Base-by-base conservation (phyloP, 306 rosid species). In the Alnus rubra region DNA sequence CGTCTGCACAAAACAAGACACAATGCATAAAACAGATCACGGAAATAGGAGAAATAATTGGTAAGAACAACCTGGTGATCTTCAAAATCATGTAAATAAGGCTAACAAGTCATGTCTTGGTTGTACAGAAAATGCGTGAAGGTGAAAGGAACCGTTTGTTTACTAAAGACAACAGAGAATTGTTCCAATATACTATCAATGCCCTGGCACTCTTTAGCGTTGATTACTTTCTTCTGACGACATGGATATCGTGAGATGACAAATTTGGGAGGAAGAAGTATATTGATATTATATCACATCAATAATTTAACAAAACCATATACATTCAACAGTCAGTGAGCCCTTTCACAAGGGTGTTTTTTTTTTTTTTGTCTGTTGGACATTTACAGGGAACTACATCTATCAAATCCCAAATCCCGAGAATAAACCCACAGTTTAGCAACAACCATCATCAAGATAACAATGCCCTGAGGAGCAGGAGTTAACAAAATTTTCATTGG, bases 361-460 rank as follows among this genome's bases (percentile, higher is more conserved):
- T 8, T 62, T 52, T 15, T 62, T 62, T 30, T 62, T 31, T 11
- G 4, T 39, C 6, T 0, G 18, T 13, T 31, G 51, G 31, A 42
- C 19, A 16, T n/a, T 9, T 39, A 68, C 31, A 8, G 4, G 51
- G 15, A 68, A 42, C 15, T 68, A 16, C 5, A 37, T 67, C 33
- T 44, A 51, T 52, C 50, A 37, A 80, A 64, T 59, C 31, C 39
- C 50, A 37, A 80, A 64, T 59, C 31, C 39, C 54, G 18, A 30
- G 19, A 30, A 67, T 23, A 18, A 54, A 44, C 9, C 39, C 11
- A 65, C 75, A 65, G 5, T 45, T 19, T 42, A 52, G 19, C 47
- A 79, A 31, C 69, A 47, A 37, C 55, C 53, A 7, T 30, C 69
- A 1, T 53, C 7, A 52, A 42, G 13, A 16, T 39, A 28, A 44